These are phyloP conservation scores for Verticillium tricorpus DNA, from an alignment of 2,329 filamentous ascomycete genomes.

Conservation along the genomic window DNA sequence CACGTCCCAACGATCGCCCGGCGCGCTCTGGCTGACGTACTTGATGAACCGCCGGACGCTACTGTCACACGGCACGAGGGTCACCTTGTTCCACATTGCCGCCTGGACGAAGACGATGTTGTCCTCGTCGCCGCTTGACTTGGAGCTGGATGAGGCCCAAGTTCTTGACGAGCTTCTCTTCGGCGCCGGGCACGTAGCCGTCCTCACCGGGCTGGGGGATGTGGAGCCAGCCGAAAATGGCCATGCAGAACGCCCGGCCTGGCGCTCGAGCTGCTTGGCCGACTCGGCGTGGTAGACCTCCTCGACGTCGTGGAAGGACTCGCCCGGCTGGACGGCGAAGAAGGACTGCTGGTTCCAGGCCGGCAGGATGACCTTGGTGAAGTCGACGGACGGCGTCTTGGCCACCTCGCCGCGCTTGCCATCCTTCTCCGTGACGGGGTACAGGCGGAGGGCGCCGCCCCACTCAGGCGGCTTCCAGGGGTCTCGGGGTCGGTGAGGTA, in stretches of 20 bases:
- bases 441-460: slow-evolving; percentile 88
- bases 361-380: slow-evolving; percentile 78
- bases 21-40: slow-evolving; percentile 79
- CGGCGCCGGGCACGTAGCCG: slow-evolving; percentile 81
- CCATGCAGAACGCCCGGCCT: slow-evolving; percentile 85
- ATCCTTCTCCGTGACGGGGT: slow-evolving; percentile 62
- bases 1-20: slow-evolving; percentile 90
- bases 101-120: slow-evolving; percentile 62
- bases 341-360: slow-evolving; percentile 98
- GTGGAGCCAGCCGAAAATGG: slow-evolving; percentile 98
- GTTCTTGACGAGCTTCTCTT: slow-evolving; percentile 82
- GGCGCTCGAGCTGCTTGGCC: slow-evolving; percentile 56
- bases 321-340: slow-evolving; percentile 96
- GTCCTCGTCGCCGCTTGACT: slow-evolving; percentile 70
- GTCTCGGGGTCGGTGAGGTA: slow-evolving; percentile 91
- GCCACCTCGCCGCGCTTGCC: slow-evolving; percentile 69
- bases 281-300: slow-evolving; percentile 78
- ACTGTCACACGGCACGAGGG: slow-evolving; percentile 81
- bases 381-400: slow-evolving; percentile 75
- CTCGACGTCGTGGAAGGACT: slow-evolving; percentile 98
- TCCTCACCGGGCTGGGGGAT: slow-evolving; percentile 94
- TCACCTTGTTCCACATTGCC: slow-evolving; percentile 82
- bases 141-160: slow-evolving; percentile 89
- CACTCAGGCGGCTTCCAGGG: slow-evolving; percentile 85
- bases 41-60: slow-evolving; percentile 92